Evolutionary conservation across 176 grass and related monocot species (phyloP), one percentile per base, ranked within the genome.

Genomic region (Phragmites australis): DNA sequence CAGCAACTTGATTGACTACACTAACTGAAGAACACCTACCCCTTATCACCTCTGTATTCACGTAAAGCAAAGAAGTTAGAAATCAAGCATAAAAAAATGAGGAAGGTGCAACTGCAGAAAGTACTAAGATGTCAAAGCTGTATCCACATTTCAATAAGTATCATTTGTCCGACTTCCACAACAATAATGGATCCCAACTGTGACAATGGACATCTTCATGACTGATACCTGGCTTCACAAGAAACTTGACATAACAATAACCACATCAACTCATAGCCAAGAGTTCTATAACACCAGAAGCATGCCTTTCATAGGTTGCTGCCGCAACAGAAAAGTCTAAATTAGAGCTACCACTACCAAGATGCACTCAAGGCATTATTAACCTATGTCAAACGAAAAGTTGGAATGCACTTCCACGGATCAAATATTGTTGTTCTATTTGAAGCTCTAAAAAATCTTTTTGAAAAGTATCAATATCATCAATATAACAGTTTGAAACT

Each of bases 351-450:
- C 21, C 41, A 31, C 13, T 6, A 29, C 72, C 44, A 70, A 76
- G 51, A 65, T 37, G 46, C 19, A 74, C 26, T 66, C 61, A 39
- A 56, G 17, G 73, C 58, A 66, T 74, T 66, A 80, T 74, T 66
- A 80, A 19, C 30, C 22, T 61, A 51, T 42, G 46, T 49, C 18
- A 75, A 61, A 51, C 41, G 48, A 71, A 74, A 75, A 52, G 26
- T 59, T 45, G 11, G 22, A 81, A 87, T 67, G 13, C 11, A 70
- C 41, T 81, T 83, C 61, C 13, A 67, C 25, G 21, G 49, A 68
- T 52, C 13, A 83, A 44, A 11, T 51, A 2, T 76, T n/a, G 21
- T 42, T 40, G 52, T 68, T 56, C 37, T 45, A 76, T 9, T 74
- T 27, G 21, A 83, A 43, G 68, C 47, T 29, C 4, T 52, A 65